Evolutionary conservation across 768 basidiomycete species (phyloP).

Genomic region (Clathrus columnatus): DNA sequence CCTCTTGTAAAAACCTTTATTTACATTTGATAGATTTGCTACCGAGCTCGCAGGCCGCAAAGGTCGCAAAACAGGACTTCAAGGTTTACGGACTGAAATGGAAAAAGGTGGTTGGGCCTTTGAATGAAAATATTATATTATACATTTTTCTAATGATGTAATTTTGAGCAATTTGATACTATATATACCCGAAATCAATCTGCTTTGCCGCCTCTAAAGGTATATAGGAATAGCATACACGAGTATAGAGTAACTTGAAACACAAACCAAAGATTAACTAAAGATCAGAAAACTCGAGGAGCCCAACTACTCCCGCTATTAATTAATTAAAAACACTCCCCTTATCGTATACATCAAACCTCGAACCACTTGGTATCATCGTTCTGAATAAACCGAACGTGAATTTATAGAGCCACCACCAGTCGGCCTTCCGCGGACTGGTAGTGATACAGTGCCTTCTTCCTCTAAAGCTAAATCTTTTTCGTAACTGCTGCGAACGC

Average conservation of each 20-base stretch:
- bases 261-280: no score
- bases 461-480: constrained; percentile 5
- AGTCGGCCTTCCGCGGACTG: background rate
- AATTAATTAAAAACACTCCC: background rate
- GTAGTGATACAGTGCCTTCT: background rate
- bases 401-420: background rate
- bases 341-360: background rate
- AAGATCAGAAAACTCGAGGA: no score
- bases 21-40: constrained; percentile 51
- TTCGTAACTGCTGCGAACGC: background rate
- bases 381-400: background rate
- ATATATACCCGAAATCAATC: background rate
- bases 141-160: background rate
- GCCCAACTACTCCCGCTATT: no score
- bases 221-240: no score
- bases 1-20: background rate
- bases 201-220: no score
- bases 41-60: constrained; percentile 76
- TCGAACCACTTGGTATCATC: no score
- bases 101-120: constrained; percentile 69
- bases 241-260: no score
- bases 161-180: background rate
- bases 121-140: constrained; percentile 12
- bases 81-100: constrained; percentile 69
- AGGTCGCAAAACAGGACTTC: constrained; percentile 53